Evolutionary conservation across 352 stramenopile genomes (phyloP), one percentile per base, ranked within the genome.

Genomic region (Phytophthora citricola): DNA sequence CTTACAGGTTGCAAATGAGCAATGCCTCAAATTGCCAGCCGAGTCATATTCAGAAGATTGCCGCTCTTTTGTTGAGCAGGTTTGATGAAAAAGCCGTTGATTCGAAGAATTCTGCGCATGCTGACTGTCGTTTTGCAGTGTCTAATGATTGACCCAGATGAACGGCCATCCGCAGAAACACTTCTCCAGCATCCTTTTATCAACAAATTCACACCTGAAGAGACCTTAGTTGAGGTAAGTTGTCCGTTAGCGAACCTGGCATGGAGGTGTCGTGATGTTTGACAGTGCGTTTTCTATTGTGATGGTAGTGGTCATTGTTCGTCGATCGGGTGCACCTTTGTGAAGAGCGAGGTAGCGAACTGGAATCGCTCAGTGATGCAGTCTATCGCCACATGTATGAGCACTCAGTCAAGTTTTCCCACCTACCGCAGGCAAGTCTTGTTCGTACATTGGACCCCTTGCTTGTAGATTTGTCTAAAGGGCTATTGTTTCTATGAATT

Each of bases 301-400:
- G n/a, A 8, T 27, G 32, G 12, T 45, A 95, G 86, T 94, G 85
- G 85, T 62, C 59, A 20, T 61, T 45, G 24, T 95, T 93, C 48
- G 81, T 92, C 34, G 78, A 92, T 31, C 60, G 73, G 45, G 69
- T 58, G 17, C 49, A 80, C 14, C 68, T 92, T 12, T 90, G 81
- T 44, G 84, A 94, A 72, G 79, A 94, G 43, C 63, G 73, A 20
- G 54, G 50, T 12, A 65, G 43, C 41, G 86, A 94, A n/a, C 55
- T 94, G 29, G 75, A 91, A 51, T 76, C 82, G 34, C 66, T 94
- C 5, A 72, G 79, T 24, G 86, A 94, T n/a, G 84, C 84, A 38
- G 86, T 91, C 12, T 90, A 93, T 75, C 78, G 81, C 14, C 85
- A 93, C 49, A 81, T 93, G 51, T 91, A 93, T 59, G 79, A 93